Evolutionary conservation across 208 protist genomes (phyloP).

Genomic region (Zelonia costaricensis): DNA sequence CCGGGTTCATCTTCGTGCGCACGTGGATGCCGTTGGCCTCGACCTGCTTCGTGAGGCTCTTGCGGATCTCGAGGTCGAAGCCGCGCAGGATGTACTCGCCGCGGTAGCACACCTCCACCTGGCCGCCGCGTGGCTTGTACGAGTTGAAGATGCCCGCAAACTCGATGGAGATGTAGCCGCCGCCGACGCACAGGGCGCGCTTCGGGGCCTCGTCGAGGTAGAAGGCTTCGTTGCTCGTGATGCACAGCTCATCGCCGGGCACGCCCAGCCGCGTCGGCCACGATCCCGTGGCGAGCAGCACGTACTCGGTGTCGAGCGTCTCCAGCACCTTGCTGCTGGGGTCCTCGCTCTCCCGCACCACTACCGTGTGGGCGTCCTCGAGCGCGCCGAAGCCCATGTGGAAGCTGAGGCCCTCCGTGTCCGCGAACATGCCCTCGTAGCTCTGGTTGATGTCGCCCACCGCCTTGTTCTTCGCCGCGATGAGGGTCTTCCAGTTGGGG

Average conservation of each 20-base stretch:
- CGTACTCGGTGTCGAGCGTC: conserved; percentile 69
- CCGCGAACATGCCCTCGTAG: conserved; percentile 89
- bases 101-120: conserved; percentile 85
- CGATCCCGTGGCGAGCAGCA: conserved; percentile 85
- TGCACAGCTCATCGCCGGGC: conserved; percentile 86
- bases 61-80: conserved; percentile 82
- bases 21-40: conserved; percentile 82
- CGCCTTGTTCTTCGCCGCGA: conserved; percentile 86
- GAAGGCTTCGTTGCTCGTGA: conserved; percentile 93
- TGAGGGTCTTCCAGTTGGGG: conserved; percentile 87
- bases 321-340: conserved; percentile 51
- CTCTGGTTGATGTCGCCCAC: conserved; percentile 89
- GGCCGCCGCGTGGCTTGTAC: conserved; percentile 69
- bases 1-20: conserved; percentile 74
- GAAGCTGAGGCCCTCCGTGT: conserved; percentile 86
- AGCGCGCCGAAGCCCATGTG: conserved; percentile 80
- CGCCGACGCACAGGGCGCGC: conserved; percentile 82
- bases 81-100: conserved; percentile 80
- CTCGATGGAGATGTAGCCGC: conserved; percentile 91
- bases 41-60: conserved; percentile 80
- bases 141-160: conserved; percentile 93
- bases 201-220: conserved; percentile 81
- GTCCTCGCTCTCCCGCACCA: conserved; percentile 62
- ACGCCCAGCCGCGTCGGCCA: conserved; percentile 83
- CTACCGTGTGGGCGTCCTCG: conserved; percentile 70